Percentiles rank a stretch among this genome's conserved stretches.
These are phyloP conservation scores for Sporothrix inflata DNA, from an alignment of 2,329 filamentous ascomycete genomes.

Conservation along the genomic window DNA sequence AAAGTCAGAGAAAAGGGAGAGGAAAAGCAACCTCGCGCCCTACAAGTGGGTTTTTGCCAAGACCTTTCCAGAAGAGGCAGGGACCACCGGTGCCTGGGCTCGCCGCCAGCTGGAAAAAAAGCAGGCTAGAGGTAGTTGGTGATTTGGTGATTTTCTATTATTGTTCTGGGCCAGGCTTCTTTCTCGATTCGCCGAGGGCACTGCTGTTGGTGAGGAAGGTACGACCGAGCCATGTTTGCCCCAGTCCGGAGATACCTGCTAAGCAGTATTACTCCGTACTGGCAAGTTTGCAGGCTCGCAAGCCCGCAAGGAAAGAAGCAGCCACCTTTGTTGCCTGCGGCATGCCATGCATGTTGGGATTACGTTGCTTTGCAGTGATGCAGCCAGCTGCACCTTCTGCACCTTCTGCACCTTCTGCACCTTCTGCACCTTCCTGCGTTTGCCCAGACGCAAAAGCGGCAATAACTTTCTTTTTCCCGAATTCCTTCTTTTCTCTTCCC, in stretches of 20 bases:
- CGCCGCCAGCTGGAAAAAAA: neutral
- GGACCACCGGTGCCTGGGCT: neutral
- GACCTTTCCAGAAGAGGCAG: conserved; percentile 12
- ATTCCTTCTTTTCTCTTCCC: neutral
- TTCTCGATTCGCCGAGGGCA: neutral
- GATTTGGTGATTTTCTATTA: neutral
- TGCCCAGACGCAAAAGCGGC: conserved; percentile 12
- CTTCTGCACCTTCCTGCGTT: neutral
- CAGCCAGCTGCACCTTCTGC: conserved; percentile 6
- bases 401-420: neutral
- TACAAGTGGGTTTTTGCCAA: conserved; percentile 4
- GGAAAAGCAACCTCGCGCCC: conserved; percentile 8
- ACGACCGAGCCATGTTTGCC: neutral
- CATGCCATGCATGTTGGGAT: conserved; percentile 14
- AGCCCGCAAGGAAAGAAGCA: conserved; percentile 1
- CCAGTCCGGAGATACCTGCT: conserved; percentile 9
- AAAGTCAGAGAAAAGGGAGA: neutral
- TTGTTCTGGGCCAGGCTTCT: neutral
- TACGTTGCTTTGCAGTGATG: conserved; percentile 15
- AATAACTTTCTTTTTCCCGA: conserved; percentile 2
- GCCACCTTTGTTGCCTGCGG: conserved; percentile 12
- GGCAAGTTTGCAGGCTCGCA: neutral
- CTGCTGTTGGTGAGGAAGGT: neutral
- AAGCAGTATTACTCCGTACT: too few relatives aligned
- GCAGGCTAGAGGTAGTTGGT: neutral